Percentiles rank a stretch among this genome's conserved stretches.
These are phyloP conservation scores for Lagenidium sp. DNA, from an alignment of 352 stramenopile species.

Conservation along the genomic window DNA sequence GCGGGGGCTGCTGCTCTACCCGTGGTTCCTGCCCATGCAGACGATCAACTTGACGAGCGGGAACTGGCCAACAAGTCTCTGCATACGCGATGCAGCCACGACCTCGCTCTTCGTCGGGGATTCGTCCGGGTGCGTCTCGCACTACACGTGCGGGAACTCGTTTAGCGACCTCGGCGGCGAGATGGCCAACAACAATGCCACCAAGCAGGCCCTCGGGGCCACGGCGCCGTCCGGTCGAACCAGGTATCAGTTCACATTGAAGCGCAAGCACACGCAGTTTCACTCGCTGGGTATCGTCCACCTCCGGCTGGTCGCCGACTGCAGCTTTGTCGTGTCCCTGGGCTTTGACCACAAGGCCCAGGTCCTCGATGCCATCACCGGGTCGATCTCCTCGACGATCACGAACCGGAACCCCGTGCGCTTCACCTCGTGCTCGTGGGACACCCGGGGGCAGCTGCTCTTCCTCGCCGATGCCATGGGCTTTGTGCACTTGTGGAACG, in stretches of 20 bases:
- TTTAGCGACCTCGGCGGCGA: neutral
- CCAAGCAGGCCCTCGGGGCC: neutral
- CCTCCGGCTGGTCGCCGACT: slow-evolving; percentile 46
- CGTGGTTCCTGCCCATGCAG: slow-evolving; percentile 54
- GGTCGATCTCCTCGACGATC: slow-evolving; percentile 44
- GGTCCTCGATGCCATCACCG: slow-evolving; percentile 57
- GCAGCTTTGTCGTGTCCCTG: slow-evolving; percentile 66
- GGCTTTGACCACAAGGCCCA: slow-evolving; percentile 69
- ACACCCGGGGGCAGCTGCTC: slow-evolving; percentile 30
- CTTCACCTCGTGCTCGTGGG: slow-evolving; percentile 57
- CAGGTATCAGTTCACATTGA: slow-evolving; percentile 42
- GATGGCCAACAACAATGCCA: neutral
- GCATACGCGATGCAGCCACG: slow-evolving; percentile 31
- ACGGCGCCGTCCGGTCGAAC: slow-evolving; percentile 1
- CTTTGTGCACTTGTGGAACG: slow-evolving; percentile 50
- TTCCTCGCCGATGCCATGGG: slow-evolving; percentile 44
- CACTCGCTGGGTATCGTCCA: slow-evolving; percentile 50
- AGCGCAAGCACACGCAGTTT: slow-evolving; percentile 50
- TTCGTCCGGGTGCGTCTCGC: slow-evolving; percentile 43
- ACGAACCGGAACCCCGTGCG: slow-evolving; percentile 28
- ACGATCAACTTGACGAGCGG: slow-evolving; percentile 39
- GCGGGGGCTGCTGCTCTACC: slow-evolving; percentile 51
- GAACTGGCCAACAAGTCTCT: slow-evolving; percentile 48
- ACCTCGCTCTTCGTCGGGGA: slow-evolving; percentile 53
- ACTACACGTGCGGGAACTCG: slow-evolving; percentile 28